These are phyloP conservation scores for Pseudocercospora fuligena DNA, from an alignment of 2,329 filamentous ascomycete species.

Conservation along the genomic window DNA sequence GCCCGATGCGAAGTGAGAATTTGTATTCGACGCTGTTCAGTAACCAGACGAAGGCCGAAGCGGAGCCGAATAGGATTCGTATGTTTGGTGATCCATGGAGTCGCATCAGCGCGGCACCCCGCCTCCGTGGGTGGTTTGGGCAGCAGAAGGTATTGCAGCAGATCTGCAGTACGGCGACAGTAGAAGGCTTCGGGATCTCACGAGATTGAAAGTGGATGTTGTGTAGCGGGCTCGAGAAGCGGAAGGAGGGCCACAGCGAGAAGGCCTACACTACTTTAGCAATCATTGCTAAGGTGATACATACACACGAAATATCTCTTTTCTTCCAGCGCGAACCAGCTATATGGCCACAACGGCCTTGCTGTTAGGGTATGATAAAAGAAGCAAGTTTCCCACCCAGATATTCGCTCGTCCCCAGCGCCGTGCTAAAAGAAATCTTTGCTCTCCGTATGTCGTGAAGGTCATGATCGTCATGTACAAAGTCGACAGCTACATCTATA, in stretches of 20 bases:
- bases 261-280: background rate
- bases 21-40: background rate
- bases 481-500: background rate
- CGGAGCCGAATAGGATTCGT: background rate
- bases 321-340: background rate
- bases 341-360: background rate
- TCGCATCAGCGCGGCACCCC: too few relatives aligned
- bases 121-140: too few relatives aligned
- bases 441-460: background rate
- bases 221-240: too few relatives aligned
- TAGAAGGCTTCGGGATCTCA: too few relatives aligned
- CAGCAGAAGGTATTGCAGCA: too few relatives aligned
- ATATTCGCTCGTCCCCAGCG: background rate
- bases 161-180: too few relatives aligned
- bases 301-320: background rate
- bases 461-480: background rate
- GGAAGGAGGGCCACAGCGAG: background rate
- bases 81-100: too few relatives aligned
- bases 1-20: background rate
- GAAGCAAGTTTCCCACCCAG: background rate
- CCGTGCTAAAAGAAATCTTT: background rate
- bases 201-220: too few relatives aligned
- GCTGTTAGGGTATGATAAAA: constrained; percentile 1
- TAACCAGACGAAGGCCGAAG: background rate
- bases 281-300: background rate